A percentile compares a stretch with the other conserved stretches of the same genome.
These are phyloP conservation scores for Puccinia triticina DNA, from an alignment of 1,284 basidiomycete species.

Conservation along the genomic window DNA sequence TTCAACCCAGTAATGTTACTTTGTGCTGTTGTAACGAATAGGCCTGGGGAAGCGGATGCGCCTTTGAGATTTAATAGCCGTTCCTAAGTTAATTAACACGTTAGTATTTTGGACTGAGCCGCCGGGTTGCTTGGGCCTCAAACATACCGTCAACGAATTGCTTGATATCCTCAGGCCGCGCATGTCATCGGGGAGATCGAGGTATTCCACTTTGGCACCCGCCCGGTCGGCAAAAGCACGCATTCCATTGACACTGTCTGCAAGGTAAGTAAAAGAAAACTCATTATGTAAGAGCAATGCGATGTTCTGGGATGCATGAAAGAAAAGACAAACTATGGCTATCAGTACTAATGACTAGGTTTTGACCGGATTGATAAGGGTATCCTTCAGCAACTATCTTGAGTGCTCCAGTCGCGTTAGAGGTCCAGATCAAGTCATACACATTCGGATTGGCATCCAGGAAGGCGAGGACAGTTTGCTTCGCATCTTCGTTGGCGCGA, in stretches of 20 bases:
- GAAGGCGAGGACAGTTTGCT: slow-evolving; percentile 71
- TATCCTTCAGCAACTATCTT: slow-evolving; percentile 79
- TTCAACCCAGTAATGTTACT: slow-evolving; percentile 77
- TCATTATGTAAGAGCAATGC: not conserved
- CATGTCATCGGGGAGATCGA: slow-evolving; percentile 69
- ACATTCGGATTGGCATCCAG: slow-evolving; percentile 70
- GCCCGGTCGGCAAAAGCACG: slow-evolving; percentile 69
- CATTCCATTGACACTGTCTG: slow-evolving; percentile 73
- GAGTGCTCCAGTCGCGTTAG: slow-evolving; percentile 75
- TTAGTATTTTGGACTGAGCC: slow-evolving; percentile 49
- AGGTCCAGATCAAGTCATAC: slow-evolving; percentile 78
- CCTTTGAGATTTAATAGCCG: slow-evolving; percentile 22
- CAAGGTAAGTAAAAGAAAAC: not conserved
- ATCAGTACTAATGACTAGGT: slow-evolving; percentile 59
- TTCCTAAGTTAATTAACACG: slow-evolving; percentile 53
- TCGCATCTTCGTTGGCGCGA: slow-evolving; percentile 69
- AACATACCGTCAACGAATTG: slow-evolving; percentile 48
- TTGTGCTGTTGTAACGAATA: slow-evolving; percentile 75
- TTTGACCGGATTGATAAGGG: slow-evolving; percentile 65
- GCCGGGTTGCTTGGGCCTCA: slow-evolving; percentile 54
- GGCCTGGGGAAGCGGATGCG: slow-evolving; percentile 61
- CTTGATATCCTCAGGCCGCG: slow-evolving; percentile 65
- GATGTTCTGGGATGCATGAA: not conserved
- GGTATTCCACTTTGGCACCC: slow-evolving; percentile 68
- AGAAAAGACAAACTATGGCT: slow-evolving; percentile 69